phyloP scores from a whole-genome alignment of 805 yeast genomes.

The Myxozyma nipponensis region DNA sequence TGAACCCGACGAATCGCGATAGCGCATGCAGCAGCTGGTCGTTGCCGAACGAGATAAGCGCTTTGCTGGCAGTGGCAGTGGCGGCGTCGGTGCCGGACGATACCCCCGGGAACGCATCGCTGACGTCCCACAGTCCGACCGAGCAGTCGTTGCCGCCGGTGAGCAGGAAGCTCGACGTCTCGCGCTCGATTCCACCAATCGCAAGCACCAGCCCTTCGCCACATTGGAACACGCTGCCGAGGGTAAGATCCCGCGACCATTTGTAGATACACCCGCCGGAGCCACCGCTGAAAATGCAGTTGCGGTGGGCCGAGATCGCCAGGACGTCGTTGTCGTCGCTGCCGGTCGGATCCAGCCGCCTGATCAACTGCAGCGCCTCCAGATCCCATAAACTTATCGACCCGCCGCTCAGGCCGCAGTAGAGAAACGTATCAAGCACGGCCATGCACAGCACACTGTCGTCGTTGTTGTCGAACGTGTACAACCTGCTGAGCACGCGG shows the following conservation, averaged over 20 bases:
- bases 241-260: conserved; percentile 49
- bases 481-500: not conserved
- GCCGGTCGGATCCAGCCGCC: conserved; percentile 39
- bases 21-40: conserved; percentile 64
- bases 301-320: conserved; percentile 53
- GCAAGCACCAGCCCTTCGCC: conserved; percentile 58
- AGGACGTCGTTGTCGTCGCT: conserved; percentile 53
- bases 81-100: not conserved
- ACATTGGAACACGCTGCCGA: conserved; percentile 48
- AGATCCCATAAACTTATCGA: conserved; percentile 81
- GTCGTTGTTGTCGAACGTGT: conserved; percentile 44
- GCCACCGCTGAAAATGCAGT: conserved; percentile 59
- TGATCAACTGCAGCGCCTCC: conserved; percentile 66
- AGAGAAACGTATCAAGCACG: conserved; percentile 61
- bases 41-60: conserved; percentile 45
- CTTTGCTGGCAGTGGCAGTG: too few relatives aligned
- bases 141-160: conserved; percentile 71
- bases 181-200: conserved; percentile 46
- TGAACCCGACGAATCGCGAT: conserved; percentile 58
- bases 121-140: conserved; percentile 64
- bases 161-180: conserved; percentile 46
- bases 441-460: conserved; percentile 71
- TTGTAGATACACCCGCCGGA: conserved; percentile 49
- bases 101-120: conserved; percentile 13
- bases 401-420: conserved; percentile 78